phyloP scores from a whole-genome alignment of 2,329 filamentous ascomycete genomes.

The Ceratocystis diversiconidia region DNA sequence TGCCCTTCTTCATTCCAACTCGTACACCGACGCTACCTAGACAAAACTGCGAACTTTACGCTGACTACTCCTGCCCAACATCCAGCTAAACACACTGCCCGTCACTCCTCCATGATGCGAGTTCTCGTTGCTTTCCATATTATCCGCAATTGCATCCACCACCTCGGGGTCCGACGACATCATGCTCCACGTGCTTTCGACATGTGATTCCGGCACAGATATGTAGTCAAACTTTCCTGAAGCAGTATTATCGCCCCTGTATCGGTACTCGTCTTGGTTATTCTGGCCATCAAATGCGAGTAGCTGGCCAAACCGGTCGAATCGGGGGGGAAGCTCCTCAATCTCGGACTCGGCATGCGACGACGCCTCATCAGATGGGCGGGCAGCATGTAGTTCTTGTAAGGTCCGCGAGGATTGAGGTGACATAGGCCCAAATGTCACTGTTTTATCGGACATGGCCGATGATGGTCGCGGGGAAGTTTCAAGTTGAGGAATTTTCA shows the following conservation, averaged over 20 bases:
- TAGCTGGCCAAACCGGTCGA: slow-evolving; percentile 32
- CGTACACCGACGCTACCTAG: background rate
- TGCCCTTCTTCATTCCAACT: background rate
- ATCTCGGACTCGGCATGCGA: slow-evolving; percentile 27
- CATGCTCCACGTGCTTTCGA: background rate
- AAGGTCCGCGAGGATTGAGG: slow-evolving; percentile 25
- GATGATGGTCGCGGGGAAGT: background rate
- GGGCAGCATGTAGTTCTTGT: slow-evolving; percentile 14
- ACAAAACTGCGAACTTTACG: background rate
- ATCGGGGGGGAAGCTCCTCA: slow-evolving; percentile 34
- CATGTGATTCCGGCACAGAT: background rate
- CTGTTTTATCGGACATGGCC: slow-evolving; percentile 19
- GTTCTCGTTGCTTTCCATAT: background rate
- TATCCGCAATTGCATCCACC: background rate
- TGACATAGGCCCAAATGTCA: slow-evolving; percentile 36
- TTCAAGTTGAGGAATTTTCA: background rate
- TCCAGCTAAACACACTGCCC: background rate
- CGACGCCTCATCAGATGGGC: slow-evolving; percentile 10
- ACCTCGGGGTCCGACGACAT: background rate
- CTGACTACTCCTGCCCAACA: background rate
- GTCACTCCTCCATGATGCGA: background rate
- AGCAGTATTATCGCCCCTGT: background rate
- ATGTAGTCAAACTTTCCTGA: background rate
- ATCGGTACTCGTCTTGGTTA: background rate
- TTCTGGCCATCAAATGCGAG: slow-evolving; percentile 21